Base-by-base conservation (phyloP, 208 protist genomes). In the Crithidia acanthocephali region DNA sequence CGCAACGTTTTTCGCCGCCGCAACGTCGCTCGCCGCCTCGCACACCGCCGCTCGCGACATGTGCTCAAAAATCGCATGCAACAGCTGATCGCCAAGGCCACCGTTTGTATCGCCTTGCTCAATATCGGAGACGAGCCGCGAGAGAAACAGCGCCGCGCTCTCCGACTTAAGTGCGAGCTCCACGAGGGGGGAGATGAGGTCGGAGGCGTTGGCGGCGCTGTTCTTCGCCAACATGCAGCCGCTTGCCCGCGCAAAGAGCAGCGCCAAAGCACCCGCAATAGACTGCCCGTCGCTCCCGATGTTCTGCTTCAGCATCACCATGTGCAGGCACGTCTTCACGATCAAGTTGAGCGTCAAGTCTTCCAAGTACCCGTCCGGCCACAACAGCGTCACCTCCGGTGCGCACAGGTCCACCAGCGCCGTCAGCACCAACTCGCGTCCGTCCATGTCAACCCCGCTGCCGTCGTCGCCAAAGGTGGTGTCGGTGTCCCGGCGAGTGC, bases 391-490 rank as follows among this genome's bases (percentile, higher is more conserved):
- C 0, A 94, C 72, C 50, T 94, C 91, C 3, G 77, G 58, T 25
- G 87, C 88, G 74, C 74, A 93, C 2, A 93, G 42, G 45, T 96
- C 91, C 15, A 95, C 81, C 23, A 96, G 72, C 10, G 84, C 77
- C n/a, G 85, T 91, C 63, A 96, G 69, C 22, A 84, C 92, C 28
- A 93, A 73, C 60, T 96, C 87, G 32, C 92, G 83, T n/a, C 92
- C 92, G 76, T 95, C 89, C 78, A 94, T 82, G 67, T 94, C 89
- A 2, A 96, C 92, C n/a, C 92, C 92, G 66, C 89, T 96, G 22
- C 61, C 79, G 72, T 96, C 92, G 55, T 93, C 89, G 58, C 86
- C 89, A 58, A 96, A 93, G 56, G 87, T 84, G n/a, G 74, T 58
- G 56, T 90, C 85, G 25, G 55, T 68, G 25, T 85, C 69, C 13